A percentile compares a stretch with the other conserved stretches of the same genome.
Conservation (phyloP, 2,329 filamentous ascomycete genomes). For the Macroventuria anomochaeta region DNA sequence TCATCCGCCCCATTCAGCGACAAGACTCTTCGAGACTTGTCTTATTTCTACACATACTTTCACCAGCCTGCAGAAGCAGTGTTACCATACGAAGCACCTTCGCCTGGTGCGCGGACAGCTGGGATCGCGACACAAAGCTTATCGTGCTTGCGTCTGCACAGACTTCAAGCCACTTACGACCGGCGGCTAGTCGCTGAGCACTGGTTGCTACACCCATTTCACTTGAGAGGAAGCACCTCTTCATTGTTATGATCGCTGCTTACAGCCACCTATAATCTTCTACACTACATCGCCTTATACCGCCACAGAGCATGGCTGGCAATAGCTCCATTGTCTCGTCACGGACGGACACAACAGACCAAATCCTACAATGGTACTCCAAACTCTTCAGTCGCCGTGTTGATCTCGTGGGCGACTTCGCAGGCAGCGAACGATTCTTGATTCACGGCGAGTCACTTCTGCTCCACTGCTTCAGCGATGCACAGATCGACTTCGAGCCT, state of each 20-base stretch:
- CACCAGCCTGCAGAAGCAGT: slow-evolving; percentile 4
- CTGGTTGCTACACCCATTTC: slow-evolving; percentile 16
- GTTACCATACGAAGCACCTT: slow-evolving; percentile 1
- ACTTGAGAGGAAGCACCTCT: slow-evolving; percentile 9
- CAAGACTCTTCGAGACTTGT: slow-evolving; percentile 5
- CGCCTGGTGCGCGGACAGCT: slow-evolving; percentile 5
- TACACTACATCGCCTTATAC: slow-evolving; percentile 2
- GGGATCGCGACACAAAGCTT: slow-evolving; percentile 16
- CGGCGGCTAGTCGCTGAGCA: slow-evolving; percentile 13
- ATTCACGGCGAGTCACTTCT: slow-evolving; percentile 78
- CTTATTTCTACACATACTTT: not conserved
- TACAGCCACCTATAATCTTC: slow-evolving; percentile 8
- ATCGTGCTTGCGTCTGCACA: slow-evolving; percentile 25
- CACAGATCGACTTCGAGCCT: slow-evolving; percentile 67
- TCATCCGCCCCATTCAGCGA: slow-evolving; percentile 5
- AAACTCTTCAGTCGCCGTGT: slow-evolving; percentile 47
- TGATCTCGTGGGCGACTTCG: slow-evolving; percentile 74
- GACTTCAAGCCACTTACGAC: slow-evolving; percentile 17
- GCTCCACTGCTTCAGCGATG: slow-evolving; percentile 66
- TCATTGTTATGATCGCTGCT: slow-evolving; percentile 15
- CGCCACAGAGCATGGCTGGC: slow-evolving; percentile 29
- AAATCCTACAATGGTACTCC: slow-evolving; percentile 45
- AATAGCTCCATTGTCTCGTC: slow-evolving; percentile 19
- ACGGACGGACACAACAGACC: slow-evolving; percentile 26
- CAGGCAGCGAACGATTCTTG: slow-evolving; percentile 73